Percentiles rank a stretch among this genome's conserved stretches.
Conservation (phyloP, 768 basidiomycete genomes). For the Melanogaster broomeanus region DNA sequence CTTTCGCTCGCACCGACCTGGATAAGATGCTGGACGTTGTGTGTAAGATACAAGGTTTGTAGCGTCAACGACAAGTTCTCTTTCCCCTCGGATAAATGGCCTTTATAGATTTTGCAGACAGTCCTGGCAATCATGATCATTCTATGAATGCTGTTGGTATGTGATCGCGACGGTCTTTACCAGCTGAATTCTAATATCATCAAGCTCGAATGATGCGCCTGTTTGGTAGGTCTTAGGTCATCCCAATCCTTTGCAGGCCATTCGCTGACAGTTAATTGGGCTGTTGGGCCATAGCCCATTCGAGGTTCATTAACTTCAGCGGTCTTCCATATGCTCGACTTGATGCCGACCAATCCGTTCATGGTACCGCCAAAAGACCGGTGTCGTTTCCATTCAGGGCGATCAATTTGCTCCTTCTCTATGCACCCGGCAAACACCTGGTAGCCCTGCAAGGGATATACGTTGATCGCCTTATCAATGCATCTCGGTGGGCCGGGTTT, state of each 20-base stretch:
- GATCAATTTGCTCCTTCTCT: conserved; percentile 3
- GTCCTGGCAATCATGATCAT: not conserved
- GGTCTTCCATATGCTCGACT: conserved; percentile 6
- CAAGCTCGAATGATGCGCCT: conserved; percentile 1
- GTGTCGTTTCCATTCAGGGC: not conserved
- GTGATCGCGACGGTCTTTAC: not conserved
- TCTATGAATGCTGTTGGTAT: conserved; percentile 6
- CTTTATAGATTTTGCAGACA: not conserved
- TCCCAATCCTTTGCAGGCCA: too few relatives aligned
- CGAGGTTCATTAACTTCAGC: conserved; percentile 9
- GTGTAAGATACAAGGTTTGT: conserved; percentile 1
- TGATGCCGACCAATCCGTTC: conserved; percentile 5
- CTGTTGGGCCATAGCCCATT: not conserved
- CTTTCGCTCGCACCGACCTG: conserved; percentile 4
- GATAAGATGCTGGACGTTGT: conserved; percentile 4
- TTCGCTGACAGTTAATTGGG: not conserved
- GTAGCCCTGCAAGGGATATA: not conserved
- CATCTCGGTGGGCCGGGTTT: conserved; percentile 41
- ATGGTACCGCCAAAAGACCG: not conserved
- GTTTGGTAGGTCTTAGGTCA: conserved; percentile 1
- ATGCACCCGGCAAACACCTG: conserved; percentile 3
- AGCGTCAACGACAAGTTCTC: not conserved
- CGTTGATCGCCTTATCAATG: conserved; percentile 24
- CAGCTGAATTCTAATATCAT: not conserved
- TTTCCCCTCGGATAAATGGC: not conserved